Evolutionary conservation across 345 rosid genomes (phyloP), one percentile per base, ranked within the genome.

Genomic region (Linum trigynum): DNA sequence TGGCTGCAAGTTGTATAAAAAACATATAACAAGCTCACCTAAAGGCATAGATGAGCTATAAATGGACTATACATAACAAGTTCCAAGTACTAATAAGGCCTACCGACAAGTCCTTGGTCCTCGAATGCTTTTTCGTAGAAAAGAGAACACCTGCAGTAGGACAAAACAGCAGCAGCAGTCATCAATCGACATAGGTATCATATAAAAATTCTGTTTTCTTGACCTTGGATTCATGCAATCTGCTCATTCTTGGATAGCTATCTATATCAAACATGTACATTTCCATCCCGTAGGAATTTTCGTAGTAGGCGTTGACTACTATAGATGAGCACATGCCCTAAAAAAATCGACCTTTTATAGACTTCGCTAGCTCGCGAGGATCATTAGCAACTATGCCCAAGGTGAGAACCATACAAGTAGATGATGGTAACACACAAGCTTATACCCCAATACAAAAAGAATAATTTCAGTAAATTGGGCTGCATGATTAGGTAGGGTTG

Each of bases 1-100:
- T 45, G 99, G 97, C 98, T 90, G 81, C 62, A 76, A 10, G 67
- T 55, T 23, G 41, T 50, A 48, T 5, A 66, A n/a, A 5, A 9
- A 15, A 48, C 9, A 48, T 15, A 48, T 48, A 23, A 23, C 32
- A 9, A 48, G 14, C 53, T 48, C 53, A 15, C 14, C 53, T 7
- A 23, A 48, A 48, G 14, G 11, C 14, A 6, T 3, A 48, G 53
- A 48, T 9, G 14, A 9, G 15, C 53, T 9, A 2, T 9, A 12
- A 48, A 9, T 48, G 2, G 3, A 15, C 9, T 15, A 15, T 48
- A 15, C 32, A 23, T 23, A 23, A 23, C 32, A 48, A 15, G 53
- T 9, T 48, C 11, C 4, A 4, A 57, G 23, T 1, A 17, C 5
- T n/a, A 5, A 16, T 2, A 37, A 9, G 36, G 16, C 61, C 16